Evolutionary conservation across 306 rosid species (phyloP).

Genomic region (Psophocarpus tetragonolobus): DNA sequence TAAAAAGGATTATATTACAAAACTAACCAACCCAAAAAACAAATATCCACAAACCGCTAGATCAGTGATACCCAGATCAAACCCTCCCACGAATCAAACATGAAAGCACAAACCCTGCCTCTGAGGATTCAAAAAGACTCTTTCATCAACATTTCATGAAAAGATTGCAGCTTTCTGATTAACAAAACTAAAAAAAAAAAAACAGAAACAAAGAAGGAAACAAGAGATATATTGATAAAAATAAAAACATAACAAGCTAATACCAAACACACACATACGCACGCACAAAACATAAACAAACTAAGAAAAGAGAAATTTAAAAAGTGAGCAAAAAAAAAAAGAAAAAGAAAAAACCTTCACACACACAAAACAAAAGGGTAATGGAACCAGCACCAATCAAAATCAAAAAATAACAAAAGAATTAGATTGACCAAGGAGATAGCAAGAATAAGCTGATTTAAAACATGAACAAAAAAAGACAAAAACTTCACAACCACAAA

Average conservation of each 20-base stretch:
- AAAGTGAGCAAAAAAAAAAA: neutral
- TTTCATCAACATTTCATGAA: neutral
- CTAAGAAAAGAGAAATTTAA: neutral
- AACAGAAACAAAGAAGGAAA: neutral
- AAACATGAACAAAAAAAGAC: neutral
- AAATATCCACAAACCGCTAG: neutral
- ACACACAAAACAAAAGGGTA: neutral
- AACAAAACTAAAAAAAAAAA: neutral
- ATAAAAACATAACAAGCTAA: neutral
- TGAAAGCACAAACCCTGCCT: neutral
- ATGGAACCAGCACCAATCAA: neutral
- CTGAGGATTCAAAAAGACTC: neutral
- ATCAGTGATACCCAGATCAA: neutral
- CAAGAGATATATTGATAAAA: neutral
- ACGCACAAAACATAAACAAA: neutral
- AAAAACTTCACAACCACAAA: neutral
- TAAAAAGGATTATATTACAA: neutral
- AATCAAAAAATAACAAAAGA: neutral
- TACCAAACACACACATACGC: neutral
- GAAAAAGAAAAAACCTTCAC: neutral
- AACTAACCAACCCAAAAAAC: too few relatives aligned
- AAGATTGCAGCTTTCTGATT: neutral
- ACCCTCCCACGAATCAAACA: conserved; percentile 7
- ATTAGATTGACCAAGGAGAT: neutral
- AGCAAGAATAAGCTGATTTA: neutral